A percentile compares a stretch with the other conserved stretches of the same genome.
Conservation (phyloP, 1,284 basidiomycete species). For the Trichosporon coremiiforme region DNA sequence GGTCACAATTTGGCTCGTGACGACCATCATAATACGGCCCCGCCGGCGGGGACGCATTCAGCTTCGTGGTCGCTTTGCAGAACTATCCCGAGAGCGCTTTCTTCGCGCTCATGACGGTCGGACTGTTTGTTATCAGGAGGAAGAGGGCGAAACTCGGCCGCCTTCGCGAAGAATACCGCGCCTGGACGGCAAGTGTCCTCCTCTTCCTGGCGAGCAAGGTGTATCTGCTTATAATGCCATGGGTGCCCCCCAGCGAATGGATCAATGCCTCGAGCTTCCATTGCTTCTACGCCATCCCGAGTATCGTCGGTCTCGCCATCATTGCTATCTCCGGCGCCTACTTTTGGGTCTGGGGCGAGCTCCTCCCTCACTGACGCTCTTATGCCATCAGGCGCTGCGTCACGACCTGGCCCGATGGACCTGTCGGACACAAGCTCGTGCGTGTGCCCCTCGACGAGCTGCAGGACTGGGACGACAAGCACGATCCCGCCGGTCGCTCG, state of each 20-base stretch:
- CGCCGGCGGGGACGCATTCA: slow-evolving; percentile 63
- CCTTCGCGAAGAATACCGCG: slow-evolving; percentile 55
- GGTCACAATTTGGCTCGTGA: slow-evolving; percentile 59
- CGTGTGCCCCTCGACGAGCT: slow-evolving; percentile 33
- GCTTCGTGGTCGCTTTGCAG: slow-evolving; percentile 57
- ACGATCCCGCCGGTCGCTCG: slow-evolving; percentile 29
- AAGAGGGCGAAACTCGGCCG: slow-evolving; percentile 53
- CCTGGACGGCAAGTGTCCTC: slow-evolving; percentile 56
- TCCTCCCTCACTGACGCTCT: slow-evolving; percentile 48
- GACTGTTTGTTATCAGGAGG: slow-evolving; percentile 58
- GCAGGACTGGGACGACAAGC: slow-evolving; percentile 34
- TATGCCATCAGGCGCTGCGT: slow-evolving; percentile 53
- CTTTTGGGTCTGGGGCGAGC: slow-evolving; percentile 52
- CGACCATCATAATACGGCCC: slow-evolving; percentile 61
- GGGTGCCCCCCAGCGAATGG: slow-evolving; percentile 53
- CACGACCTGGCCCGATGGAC: slow-evolving; percentile 44
- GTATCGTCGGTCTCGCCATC: slow-evolving; percentile 43
- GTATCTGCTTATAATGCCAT: slow-evolving; percentile 61
- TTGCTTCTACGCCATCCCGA: slow-evolving; percentile 55
- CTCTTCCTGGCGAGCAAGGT: slow-evolving; percentile 57
- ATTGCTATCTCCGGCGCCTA: slow-evolving; percentile 49
- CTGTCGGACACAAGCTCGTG: slow-evolving; percentile 32
- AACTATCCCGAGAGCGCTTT: slow-evolving; percentile 59
- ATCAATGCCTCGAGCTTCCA: slow-evolving; percentile 44
- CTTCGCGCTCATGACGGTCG: slow-evolving; percentile 55